phyloP scores from a whole-genome alignment of 2,329 filamentous ascomycete genomes.

The Nannizzia gypsea region DNA sequence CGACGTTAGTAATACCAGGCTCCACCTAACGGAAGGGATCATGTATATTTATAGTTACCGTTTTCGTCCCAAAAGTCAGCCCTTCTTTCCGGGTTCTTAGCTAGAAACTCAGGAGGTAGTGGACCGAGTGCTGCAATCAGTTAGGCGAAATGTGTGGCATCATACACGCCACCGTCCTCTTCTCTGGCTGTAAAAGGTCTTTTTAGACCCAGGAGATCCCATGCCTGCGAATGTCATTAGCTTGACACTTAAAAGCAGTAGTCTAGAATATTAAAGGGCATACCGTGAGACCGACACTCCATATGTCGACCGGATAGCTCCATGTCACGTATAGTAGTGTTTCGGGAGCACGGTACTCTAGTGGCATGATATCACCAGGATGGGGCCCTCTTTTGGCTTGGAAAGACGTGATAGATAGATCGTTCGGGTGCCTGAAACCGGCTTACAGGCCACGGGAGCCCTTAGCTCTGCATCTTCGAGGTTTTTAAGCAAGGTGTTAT shows the following conservation, averaged over 20 bases:
- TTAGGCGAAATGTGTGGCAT: slow-evolving; percentile 35
- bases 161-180: slow-evolving; percentile 29
- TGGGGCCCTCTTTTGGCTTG: slow-evolving; percentile 4
- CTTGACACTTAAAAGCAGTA: no score
- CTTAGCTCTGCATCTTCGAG: slow-evolving; percentile 23
- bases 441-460: slow-evolving; percentile 28
- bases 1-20: background rate
- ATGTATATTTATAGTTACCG: no score
- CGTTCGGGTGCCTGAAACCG: slow-evolving; percentile 22
- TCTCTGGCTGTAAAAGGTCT: slow-evolving; percentile 30
- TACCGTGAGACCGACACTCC: slow-evolving; percentile 22
- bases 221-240: slow-evolving; percentile 25
- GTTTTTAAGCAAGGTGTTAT: slow-evolving; percentile 18
- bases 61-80: slow-evolving; percentile 29
- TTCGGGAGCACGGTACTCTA: slow-evolving; percentile 21
- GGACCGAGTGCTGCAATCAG: slow-evolving; percentile 33
- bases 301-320: slow-evolving; percentile 22
- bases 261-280: background rate
- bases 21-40: no score
- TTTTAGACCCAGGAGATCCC: slow-evolving; percentile 36
- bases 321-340: slow-evolving; percentile 20
- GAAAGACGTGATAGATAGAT: slow-evolving; percentile 19
- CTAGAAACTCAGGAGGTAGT: slow-evolving; percentile 26
- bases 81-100: slow-evolving; percentile 15
- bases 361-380: slow-evolving; percentile 35